Conservation (phyloP, 495 filamentous ascomycete species). For the Letharia lupina region DNA sequence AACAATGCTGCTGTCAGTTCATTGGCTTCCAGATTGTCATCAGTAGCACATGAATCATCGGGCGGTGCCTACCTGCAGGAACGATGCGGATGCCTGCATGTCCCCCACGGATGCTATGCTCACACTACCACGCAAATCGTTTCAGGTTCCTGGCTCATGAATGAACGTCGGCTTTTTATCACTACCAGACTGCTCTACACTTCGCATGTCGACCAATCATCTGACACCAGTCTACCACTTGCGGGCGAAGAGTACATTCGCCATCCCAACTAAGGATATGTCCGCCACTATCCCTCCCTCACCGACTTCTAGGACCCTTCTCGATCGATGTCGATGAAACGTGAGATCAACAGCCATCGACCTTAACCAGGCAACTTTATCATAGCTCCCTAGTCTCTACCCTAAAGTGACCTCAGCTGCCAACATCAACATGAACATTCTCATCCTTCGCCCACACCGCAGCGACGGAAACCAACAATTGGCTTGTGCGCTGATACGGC, state of each 20-base stretch:
- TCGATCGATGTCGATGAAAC: slow-evolving; percentile 4
- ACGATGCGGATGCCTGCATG: neutral
- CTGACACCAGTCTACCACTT: neutral
- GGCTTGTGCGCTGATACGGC: slow-evolving; percentile 3
- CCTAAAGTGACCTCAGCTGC: slow-evolving; percentile 3
- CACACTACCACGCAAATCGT: neutral
- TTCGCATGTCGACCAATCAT: neutral
- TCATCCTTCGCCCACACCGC: neutral
- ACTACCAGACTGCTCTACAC: neutral
- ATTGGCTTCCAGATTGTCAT: neutral
- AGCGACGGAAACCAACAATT: slow-evolving; percentile 8
- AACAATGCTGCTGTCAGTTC: neutral
- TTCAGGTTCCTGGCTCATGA: neutral
- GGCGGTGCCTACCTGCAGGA: neutral
- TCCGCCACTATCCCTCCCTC: neutral
- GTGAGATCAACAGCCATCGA: neutral
- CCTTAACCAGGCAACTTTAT: neutral
- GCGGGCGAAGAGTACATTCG: neutral
- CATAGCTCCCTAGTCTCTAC: neutral
- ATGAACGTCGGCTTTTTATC: neutral
- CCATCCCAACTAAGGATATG: neutral
- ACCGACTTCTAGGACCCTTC: neutral
- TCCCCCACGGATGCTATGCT: slow-evolving; percentile 3
- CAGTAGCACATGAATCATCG: neutral
- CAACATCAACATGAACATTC: neutral